Evolutionary conservation across 352 stramenopile species (phyloP).

Genomic region (Pythium dissotocum): DNA sequence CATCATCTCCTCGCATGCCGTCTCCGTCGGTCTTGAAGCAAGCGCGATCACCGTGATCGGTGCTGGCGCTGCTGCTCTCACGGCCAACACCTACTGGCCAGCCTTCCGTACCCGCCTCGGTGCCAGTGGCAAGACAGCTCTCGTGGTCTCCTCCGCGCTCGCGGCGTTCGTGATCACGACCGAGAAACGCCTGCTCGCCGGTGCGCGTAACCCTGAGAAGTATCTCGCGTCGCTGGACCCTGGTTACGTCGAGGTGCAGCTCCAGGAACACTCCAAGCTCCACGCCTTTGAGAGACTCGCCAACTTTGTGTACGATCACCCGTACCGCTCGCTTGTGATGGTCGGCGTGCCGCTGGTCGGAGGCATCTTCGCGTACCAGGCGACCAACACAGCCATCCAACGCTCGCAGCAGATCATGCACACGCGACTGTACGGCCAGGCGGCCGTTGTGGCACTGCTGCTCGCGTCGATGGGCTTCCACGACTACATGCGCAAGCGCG

Average conservation of each 20-base stretch:
- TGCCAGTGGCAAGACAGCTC: constrained; percentile 71
- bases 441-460: constrained; percentile 63
- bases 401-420: constrained; percentile 87
- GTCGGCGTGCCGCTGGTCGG: constrained; percentile 67
- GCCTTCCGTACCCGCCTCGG: constrained; percentile 71
- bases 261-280: constrained; percentile 38
- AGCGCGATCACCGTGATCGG: constrained; percentile 35
- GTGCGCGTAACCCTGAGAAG: constrained; percentile 68
- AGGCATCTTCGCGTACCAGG: constrained; percentile 72
- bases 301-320: constrained; percentile 84
- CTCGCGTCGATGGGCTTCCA: constrained; percentile 84
- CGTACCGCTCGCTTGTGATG: constrained; percentile 58
- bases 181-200: constrained; percentile 59
- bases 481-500: constrained; percentile 77
- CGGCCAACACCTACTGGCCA: constrained; percentile 61
- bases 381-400: constrained; percentile 67
- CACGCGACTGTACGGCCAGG: constrained; percentile 83
- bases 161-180: constrained; percentile 65
- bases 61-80: constrained; percentile 32
- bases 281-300: constrained; percentile 56
- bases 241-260: constrained; percentile 40
- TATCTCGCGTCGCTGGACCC: constrained; percentile 67
- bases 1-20: constrained; percentile 63
- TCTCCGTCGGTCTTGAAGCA: constrained; percentile 51
- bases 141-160: constrained; percentile 63